phyloP scores from a whole-genome alignment of 169 alveolate species.

The Theileria orientalis region DNA sequence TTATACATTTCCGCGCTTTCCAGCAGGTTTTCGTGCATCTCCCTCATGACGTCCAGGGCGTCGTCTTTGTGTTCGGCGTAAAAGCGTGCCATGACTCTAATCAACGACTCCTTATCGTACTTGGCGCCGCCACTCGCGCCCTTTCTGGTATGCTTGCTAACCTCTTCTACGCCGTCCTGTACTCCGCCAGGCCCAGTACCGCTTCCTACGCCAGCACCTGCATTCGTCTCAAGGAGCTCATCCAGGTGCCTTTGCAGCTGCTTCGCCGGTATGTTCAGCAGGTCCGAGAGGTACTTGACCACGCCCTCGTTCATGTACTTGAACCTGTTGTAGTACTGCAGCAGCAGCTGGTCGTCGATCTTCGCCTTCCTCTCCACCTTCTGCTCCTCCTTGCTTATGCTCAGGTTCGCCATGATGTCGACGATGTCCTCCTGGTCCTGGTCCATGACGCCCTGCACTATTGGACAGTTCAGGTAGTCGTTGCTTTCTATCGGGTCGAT shows the following conservation, averaged over 20 bases:
- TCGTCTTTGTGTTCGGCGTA: conserved; percentile 7
- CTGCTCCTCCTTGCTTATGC: conserved; percentile 12
- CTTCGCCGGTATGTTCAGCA: background rate
- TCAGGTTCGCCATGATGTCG: conserved; percentile 13
- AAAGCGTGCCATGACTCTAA: background rate
- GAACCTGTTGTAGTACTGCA: conserved; percentile 2
- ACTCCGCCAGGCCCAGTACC: background rate
- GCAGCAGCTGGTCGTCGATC: background rate
- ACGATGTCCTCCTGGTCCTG: conserved; percentile 2
- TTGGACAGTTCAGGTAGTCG: conserved; percentile 31
- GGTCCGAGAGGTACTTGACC: conserved; percentile 3
- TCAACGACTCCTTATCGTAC: background rate
- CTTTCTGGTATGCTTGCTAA: too few relatives aligned
- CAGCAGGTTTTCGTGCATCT: background rate
- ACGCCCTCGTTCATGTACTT: conserved; percentile 3
- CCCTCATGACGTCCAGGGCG: conserved; percentile 18
- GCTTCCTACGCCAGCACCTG: background rate
- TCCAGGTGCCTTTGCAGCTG: background rate
- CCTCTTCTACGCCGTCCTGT: background rate
- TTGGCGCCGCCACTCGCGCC: too few relatives aligned
- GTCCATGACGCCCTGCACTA: conserved; percentile 22
- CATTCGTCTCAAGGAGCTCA: background rate
- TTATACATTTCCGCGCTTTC: conserved; percentile 2
- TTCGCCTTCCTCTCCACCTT: background rate
- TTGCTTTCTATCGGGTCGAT: conserved; percentile 1